These are phyloP conservation scores for Aspergillus taichungensis DNA, from an alignment of 495 filamentous ascomycete species.

Conservation along the genomic window DNA sequence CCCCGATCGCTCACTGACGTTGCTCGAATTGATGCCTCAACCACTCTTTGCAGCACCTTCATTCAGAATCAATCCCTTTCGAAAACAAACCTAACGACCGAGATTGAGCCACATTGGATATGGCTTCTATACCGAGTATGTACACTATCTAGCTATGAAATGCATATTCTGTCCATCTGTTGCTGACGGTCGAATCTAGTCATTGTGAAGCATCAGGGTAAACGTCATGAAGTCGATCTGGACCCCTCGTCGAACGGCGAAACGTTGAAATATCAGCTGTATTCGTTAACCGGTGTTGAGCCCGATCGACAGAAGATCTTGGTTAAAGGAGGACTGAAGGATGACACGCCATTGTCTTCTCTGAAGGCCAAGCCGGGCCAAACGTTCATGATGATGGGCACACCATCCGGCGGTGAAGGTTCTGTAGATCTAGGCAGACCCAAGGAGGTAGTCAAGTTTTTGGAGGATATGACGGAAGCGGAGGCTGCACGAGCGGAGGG, in stretches of 20 bases:
- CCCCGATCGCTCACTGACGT: constrained; percentile 15
- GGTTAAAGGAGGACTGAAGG: constrained; percentile 87
- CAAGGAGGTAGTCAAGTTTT: constrained; percentile 74
- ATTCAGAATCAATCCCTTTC: not conserved
- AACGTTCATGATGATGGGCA: constrained; percentile 95
- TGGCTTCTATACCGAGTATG: constrained; percentile 57
- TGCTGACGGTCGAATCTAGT: constrained; percentile 47
- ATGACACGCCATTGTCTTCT: constrained; percentile 80
- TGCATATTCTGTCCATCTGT: not conserved
- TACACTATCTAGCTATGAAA: not conserved
- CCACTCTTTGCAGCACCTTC: too few relatives aligned
- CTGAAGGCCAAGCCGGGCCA: constrained; percentile 80
- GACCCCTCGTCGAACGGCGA: constrained; percentile 80
- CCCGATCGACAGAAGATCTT: constrained; percentile 94
- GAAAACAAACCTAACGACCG: not conserved
- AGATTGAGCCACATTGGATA: constrained; percentile 17
- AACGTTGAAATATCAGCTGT: constrained; percentile 90
- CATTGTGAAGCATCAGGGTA: constrained; percentile 88
- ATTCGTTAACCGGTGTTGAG: constrained; percentile 89
- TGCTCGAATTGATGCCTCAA: constrained; percentile 23
- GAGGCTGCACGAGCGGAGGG: constrained; percentile 75
- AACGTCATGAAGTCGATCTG: constrained; percentile 87
- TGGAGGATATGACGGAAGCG: constrained; percentile 97
- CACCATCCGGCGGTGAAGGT: constrained; percentile 56
- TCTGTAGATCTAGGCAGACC: constrained; percentile 55